Evolutionary conservation across 306 rosid genomes (phyloP).

Genomic region (Crataegus laevigata): DNA sequence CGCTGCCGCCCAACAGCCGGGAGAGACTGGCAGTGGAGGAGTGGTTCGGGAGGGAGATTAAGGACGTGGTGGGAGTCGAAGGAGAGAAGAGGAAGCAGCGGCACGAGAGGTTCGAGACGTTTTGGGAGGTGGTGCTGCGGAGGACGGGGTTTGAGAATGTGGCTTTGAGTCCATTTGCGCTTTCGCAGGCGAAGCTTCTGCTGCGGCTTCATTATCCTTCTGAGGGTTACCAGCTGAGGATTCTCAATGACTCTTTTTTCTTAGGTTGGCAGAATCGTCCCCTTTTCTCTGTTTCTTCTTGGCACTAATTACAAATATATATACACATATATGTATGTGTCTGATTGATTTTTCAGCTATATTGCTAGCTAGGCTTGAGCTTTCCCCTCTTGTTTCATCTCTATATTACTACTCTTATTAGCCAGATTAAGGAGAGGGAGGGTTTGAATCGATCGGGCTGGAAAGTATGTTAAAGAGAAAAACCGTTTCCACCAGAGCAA

Average conservation of each 20-base stretch:
- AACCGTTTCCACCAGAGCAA: no score
- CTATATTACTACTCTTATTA: no score
- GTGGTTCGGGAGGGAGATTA: conserved; percentile 43
- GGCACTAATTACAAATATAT: conserved; percentile 17
- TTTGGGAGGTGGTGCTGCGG: conserved; percentile 37
- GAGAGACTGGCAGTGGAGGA: conserved; percentile 44
- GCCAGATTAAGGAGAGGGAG: no score
- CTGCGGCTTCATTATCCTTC: conserved; percentile 54
- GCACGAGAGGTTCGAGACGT: conserved; percentile 28
- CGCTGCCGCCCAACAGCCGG: conserved; percentile 41
- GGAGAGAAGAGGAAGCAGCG: conserved; percentile 13
- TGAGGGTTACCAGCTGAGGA: conserved; percentile 44
- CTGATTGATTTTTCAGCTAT: neutral
- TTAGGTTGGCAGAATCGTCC: conserved; percentile 47
- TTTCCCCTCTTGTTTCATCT: neutral
- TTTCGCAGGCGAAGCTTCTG: conserved; percentile 48
- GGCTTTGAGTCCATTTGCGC: conserved; percentile 44
- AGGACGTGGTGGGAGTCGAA: conserved; percentile 25
- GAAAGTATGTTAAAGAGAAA: no score
- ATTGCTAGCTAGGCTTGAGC: neutral
- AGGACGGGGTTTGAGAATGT: conserved; percentile 36
- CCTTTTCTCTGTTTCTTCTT: conserved; percentile 52
- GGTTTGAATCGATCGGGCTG: no score
- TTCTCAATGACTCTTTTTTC: conserved; percentile 31
- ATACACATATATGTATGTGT: no score